phyloP scores from a whole-genome alignment of 352 stramenopile species.

The Phytophthora megakarya region DNA sequence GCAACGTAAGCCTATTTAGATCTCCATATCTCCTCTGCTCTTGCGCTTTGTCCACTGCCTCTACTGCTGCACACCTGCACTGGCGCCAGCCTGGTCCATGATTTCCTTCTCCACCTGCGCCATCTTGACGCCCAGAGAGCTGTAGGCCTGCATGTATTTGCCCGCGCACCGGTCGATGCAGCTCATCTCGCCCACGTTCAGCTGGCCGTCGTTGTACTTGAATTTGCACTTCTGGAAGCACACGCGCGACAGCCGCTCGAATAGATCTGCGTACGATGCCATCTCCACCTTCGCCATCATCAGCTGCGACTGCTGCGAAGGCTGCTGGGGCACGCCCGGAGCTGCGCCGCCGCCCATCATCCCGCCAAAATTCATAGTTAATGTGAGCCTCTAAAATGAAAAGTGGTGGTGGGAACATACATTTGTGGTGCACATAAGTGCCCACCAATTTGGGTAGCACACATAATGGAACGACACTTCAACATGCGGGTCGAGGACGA shows the following conservation, averaged over 20 bases:
- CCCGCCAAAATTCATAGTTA: constrained; percentile 78
- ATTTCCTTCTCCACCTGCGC: constrained; percentile 95
- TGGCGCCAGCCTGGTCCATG: constrained; percentile 68
- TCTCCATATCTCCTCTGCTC: constrained; percentile 22
- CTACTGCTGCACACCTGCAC: constrained; percentile 49
- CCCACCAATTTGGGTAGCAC: no score
- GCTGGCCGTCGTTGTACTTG: constrained; percentile 96
- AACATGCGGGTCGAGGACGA: constrained; percentile 50
- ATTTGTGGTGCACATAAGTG: neutral
- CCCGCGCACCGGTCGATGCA: constrained; percentile 97
- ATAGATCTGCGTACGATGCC: constrained; percentile 91
- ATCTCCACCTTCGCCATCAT: constrained; percentile 92
- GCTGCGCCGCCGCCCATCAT: constrained; percentile 64
- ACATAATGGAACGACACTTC: constrained; percentile 13
- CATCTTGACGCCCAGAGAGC: constrained; percentile 94
- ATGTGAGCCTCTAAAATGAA: constrained; percentile 7
- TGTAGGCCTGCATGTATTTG: constrained; percentile 98
- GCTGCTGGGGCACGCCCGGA: constrained; percentile 48
- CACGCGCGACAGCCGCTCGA: constrained; percentile 89
- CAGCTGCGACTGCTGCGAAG: constrained; percentile 78
- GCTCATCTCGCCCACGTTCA: constrained; percentile 98
- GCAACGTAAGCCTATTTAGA: constrained; percentile 60
- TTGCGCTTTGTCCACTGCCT: constrained; percentile 18
- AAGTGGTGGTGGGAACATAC: constrained; percentile 6
- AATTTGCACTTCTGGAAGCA: constrained; percentile 96